Base-by-base conservation (phyloP, 2,329 filamentous ascomycete species). In the Aspergillus sp. region DNA sequence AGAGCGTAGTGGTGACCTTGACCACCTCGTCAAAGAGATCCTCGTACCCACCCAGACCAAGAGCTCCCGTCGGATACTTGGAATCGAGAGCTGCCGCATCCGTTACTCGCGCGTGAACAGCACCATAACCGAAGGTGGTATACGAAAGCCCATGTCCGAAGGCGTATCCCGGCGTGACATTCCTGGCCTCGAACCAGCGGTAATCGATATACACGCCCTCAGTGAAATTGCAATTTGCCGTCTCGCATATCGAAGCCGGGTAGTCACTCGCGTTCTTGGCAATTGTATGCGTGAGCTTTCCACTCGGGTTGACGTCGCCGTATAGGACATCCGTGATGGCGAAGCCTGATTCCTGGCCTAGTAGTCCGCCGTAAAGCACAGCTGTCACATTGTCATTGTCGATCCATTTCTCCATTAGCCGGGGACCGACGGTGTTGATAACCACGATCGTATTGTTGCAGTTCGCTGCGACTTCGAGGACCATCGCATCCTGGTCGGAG, bases 381-480 rank as follows among this genome's bases (percentile, higher is more conserved):
- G 81, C 85, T 0, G 85, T 88, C 26, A 89, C 81, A 60, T 89
- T 89, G 9, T 79, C 75, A 56, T 89, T 80, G 48, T 88, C 81
- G 58, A 85, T 77, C 75, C 84, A 89, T 1, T 76, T 74, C 8
- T 64, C 60, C 0, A 89, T 81, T 0, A 86, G 69, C 1, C 86
- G 79, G 8, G 81, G 76, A 0, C 86, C 86, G 2, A 85, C 84
- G 43, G 87, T 88, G 70, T 89, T 86, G 6, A 89, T 77, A 0
- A 88, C 76, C 0, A 89, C 86, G 22, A 89, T 78, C 1, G 86
- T 88, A 59, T 85, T 87, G 61, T 76, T 78, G 70, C 85, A 89
- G 20, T 77, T 76, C 6, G 76, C 72, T 0, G 87, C 86, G 0
- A 89, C 84, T 44, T 81, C 79, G 48, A 9, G 15, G 32, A 50